Percentiles rank a stretch among this genome's conserved stretches.
phyloP scores from a whole-genome alignment of 2,329 filamentous ascomycete species.

The Aspergillus japonicus region DNA sequence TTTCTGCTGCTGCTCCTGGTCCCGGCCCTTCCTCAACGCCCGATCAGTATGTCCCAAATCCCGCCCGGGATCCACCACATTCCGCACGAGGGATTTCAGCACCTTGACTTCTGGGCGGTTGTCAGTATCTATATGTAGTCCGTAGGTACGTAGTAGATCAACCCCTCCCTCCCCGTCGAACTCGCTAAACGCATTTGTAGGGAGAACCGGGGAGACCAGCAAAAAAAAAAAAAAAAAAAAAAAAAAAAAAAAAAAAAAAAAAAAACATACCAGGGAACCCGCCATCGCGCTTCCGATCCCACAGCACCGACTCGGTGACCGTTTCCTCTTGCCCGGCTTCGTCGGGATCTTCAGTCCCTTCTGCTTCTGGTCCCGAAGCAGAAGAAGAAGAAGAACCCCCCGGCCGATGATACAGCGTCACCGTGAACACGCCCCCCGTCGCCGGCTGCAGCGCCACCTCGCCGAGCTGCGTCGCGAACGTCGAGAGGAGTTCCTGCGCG shows the following conservation, averaged over 20 bases:
- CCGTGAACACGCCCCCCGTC: conserved; percentile 79
- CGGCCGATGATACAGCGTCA: conserved; percentile 57
- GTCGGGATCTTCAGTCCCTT: background rate
- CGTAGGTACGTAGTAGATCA: too few species aligned
- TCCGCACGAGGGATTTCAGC: conserved; percentile 78
- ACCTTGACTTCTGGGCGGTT: conserved; percentile 70
- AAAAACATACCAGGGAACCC: conserved; percentile 70
- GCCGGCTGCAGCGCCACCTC: conserved; percentile 84
- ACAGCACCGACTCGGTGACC: conserved; percentile 59
- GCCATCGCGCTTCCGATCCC: conserved; percentile 83
- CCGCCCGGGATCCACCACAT: conserved; percentile 74
- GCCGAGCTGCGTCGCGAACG: conserved; percentile 78
- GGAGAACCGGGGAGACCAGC: too few species aligned
- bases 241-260: conserved; percentile 5
- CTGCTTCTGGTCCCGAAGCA: background rate
- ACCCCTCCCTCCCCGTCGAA: too few species aligned
- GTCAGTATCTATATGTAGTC: conserved; percentile 2
- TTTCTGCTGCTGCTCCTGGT: background rate
- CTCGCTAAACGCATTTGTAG: too few species aligned
- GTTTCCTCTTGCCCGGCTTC: conserved; percentile 25
- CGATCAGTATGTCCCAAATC: conserved; percentile 81
- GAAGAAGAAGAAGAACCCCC: background rate
- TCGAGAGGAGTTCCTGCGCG: conserved; percentile 91
- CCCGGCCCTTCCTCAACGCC: conserved; percentile 26
- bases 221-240: background rate